phyloP scores from a whole-genome alignment of 2,329 filamentous ascomycete genomes.

The Diatrype stigma region DNA sequence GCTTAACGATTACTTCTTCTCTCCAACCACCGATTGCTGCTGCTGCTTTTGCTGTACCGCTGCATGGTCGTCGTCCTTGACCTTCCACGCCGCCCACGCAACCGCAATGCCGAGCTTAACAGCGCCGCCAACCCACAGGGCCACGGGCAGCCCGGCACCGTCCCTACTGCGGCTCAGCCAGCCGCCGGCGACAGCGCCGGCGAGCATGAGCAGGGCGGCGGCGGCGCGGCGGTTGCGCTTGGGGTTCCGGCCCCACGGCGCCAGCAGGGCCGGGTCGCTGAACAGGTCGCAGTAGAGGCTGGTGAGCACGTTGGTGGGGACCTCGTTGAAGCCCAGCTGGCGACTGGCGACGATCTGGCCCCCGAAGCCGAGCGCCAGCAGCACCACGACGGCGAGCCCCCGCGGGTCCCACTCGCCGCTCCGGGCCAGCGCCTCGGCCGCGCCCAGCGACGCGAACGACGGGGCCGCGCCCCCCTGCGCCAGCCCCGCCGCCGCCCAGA shows the following conservation, averaged over 20 bases:
- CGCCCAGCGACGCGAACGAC: conserved; percentile 30
- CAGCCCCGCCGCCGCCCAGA: conserved; percentile 50
- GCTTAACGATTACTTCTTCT: no score
- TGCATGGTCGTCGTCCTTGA: neutral
- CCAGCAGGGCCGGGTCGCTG: conserved; percentile 45
- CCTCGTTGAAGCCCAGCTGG: conserved; percentile 46
- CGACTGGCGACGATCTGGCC: conserved; percentile 50
- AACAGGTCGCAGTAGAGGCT: conserved; percentile 50
- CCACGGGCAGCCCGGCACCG: conserved; percentile 33
- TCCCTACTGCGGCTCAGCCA: conserved; percentile 41
- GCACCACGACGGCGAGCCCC: conserved; percentile 39
- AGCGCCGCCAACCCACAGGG: conserved; percentile 41
- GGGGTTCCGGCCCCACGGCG: conserved; percentile 35
- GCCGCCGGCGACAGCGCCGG: conserved; percentile 43
- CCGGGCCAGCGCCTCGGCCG: conserved; percentile 11
- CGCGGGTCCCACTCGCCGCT: conserved; percentile 28
- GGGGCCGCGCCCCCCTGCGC: conserved; percentile 43
- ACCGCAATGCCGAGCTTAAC: conserved; percentile 39
- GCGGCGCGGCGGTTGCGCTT: conserved; percentile 46
- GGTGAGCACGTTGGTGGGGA: conserved; percentile 53
- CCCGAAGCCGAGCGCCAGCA: conserved; percentile 50
- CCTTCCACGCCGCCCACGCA: conserved; percentile 30
- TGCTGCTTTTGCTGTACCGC: neutral
- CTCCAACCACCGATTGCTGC: no score
- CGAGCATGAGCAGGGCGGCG: conserved; percentile 41